Base-by-base conservation (phyloP, 768 basidiomycete genomes). In the Nidularia pulvinata region DNA sequence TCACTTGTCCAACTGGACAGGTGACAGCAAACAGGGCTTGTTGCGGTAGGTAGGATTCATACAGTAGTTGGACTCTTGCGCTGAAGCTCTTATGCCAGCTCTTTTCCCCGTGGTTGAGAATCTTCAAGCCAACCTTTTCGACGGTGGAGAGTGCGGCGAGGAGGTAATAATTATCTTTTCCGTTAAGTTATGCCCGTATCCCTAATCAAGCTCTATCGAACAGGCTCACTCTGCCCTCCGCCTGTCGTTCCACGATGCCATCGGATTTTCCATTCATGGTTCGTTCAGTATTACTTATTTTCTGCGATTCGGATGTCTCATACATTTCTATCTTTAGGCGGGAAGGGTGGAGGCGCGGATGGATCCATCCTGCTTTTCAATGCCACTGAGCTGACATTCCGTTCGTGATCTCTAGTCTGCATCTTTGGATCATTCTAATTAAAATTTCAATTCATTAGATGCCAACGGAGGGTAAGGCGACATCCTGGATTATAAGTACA, bases 121-220 rank as follows among this genome's bases (percentile, higher is more conserved):
- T 51, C 55, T 73, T n/a, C 70, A 71, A 55, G 42, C 64, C 42
- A 60, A 62, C 30, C 61, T 73, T n/a, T 72, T 72, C 63, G 67
- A 71, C 46, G 61, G 61, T 35, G 67, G 60, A 36, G 62, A 70
- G 53, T 73, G 71, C 54, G 68, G 70, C 46, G 68, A 71, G 53
- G 62, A 67, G 48, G 67, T 66, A 7, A 42, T 13, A 13, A 42
- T 6, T 42, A 42, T 42, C 16, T 42, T 65, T 47, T 61, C 57
- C 33, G 65, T 47, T 53, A n/a, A 19, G 51, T 34, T 10, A 42
- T 25, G 13, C 25, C 25, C 25, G 25, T 30, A 19, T n/a, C 16
- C n/a, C 34, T 25, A 25, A 7, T 11, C 9, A 30, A 22, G 10
- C 25, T 30, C 3, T 7, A 11, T n/a, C 6, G 6, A 6, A 30